phyloP scores from a whole-genome alignment of 305 asterid genomes.

The Euphrasia arctica region DNA sequence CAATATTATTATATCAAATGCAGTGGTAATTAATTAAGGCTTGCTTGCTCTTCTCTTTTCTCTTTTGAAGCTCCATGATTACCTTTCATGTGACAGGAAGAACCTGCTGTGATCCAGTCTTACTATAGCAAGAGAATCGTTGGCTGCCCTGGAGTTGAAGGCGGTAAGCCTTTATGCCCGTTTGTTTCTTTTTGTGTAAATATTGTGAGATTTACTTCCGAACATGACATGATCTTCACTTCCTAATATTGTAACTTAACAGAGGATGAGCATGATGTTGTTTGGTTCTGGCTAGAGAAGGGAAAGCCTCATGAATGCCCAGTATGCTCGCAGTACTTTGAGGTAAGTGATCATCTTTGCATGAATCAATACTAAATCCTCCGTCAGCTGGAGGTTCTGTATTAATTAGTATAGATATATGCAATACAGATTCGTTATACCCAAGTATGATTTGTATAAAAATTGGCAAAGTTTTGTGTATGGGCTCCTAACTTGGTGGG shows the following conservation, averaged over 20 bases:
- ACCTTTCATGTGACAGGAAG: conserved; percentile 53
- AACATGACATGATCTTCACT: conserved; percentile 5
- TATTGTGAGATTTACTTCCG: conserved; percentile 11
- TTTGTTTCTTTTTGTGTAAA: conserved; percentile 3
- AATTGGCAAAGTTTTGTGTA: background rate
- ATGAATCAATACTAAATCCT: too few species aligned
- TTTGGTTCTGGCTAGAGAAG: conserved; percentile 97
- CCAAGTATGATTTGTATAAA: background rate
- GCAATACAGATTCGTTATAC: background rate
- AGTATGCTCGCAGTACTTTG: conserved; percentile 84
- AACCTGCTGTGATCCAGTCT: conserved; percentile 83
- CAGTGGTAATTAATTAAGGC: background rate
- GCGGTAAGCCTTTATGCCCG: conserved; percentile 46
- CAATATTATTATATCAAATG: background rate
- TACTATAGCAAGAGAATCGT: conserved; percentile 86
- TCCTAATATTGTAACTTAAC: conserved; percentile 21
- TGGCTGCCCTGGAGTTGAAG: conserved; percentile 98
- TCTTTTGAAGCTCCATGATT: conserved; percentile 14
- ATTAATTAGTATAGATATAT: conserved; percentile 8
- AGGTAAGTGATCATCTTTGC: conserved; percentile 40
- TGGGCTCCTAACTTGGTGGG: background rate
- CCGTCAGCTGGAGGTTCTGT: background rate
- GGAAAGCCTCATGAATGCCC: conserved; percentile 87
- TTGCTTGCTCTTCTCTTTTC: background rate
- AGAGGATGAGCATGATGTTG: conserved; percentile 97